Evolutionary conservation across 495 filamentous ascomycete genomes (phyloP), one percentile per base, ranked within the genome.

Genomic region (Penicillium turbatum): DNA sequence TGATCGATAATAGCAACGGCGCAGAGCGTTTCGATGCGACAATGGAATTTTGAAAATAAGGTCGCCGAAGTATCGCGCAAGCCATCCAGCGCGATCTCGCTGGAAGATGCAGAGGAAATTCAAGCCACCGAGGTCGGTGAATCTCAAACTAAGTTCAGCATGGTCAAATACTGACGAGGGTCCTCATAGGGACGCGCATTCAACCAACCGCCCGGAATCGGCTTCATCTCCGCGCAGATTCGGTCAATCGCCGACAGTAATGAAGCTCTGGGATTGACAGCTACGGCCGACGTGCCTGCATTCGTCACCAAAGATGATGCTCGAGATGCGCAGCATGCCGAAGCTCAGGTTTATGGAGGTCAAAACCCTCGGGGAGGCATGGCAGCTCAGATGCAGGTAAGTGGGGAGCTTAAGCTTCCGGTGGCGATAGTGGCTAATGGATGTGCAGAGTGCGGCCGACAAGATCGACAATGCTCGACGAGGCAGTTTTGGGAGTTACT

Each of bases 21-120:
- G 0, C 68, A 71, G 17, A 69, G 66, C 37, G 54, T 74, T 10
- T 62, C 64, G 1, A 70, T 71, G 61, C 57, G 61, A 29, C 66
- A 74, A 43, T 70, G 64, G 63, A 70, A 70, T 24, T 74, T 74
- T 19, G 69, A 74, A 40, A 62, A 53, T 29, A 71, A 71, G 46
- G n/a, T 70, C 0, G 66, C 70, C 11, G 63, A 71, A 31, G 24
- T 70, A 6, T 54, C 66, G 5, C 51, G 66, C 0, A 74, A 71
- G 27, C 66, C 69, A 29, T 63, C 57, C 17, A 66, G 56, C 17
- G 57, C 66, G 30, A 71, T 72, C 26, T 70, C 66, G 12, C 59
- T 65, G 38, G 55, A 67, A 38, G 69, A 74, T 53, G 69, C 71
- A 13, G 48, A 57, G 3, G 57, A 67, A 19, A 57, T 74, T 7